Evolutionary conservation across 148 eudicot genomes (phyloP), one percentile per base, ranked within the genome.

Genomic region (Vaccinium vitisidaea): DNA sequence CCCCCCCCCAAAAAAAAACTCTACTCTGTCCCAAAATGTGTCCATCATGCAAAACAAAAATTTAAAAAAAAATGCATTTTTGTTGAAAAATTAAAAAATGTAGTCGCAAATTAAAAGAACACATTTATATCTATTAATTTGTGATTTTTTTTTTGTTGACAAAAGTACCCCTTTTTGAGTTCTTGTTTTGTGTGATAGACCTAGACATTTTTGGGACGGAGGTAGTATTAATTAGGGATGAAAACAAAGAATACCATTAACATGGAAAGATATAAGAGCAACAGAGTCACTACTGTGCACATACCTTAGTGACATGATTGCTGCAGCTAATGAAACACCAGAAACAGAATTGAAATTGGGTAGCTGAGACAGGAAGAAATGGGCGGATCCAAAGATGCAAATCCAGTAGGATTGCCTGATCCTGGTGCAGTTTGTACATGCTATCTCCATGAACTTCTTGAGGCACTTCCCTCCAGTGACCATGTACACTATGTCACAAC

Each of bases 281-380:
- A 67, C 1, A 65, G 4, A 23, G 73, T 10, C 10, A 18, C 73
- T 43, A 1, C 7, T 19, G 21, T 84, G 36, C 19, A 56, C 48
- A n/a, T 95, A 95, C 97, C 98, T 87, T 65, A 94, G 92, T 16
- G 99, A 96, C 99, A 94, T 96, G 85, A 93, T 81, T 46, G 99
- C 98, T 14, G 98, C 99, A 11, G 99, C 99, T 71, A 96, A 83
- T 59, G 98, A 96, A 84, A 96, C 92, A 50, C 85, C 92, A 36
- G 93, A 91, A 54, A 94, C 92, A 75, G 99, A 93, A 84, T 94
- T 92, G 89, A 96, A 93, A 82, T 96, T 91, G 4, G 99, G 99
- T 55, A 96, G 94, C 85, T 96, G 99, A 58, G 97, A 96, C 5
- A 96, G 94, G 81, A 96, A 88, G 86, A 96, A 92, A 79, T 94